Evolutionary conservation across 305 asterid genomes (phyloP).

Genomic region (Stenogyne calaminthoides): DNA sequence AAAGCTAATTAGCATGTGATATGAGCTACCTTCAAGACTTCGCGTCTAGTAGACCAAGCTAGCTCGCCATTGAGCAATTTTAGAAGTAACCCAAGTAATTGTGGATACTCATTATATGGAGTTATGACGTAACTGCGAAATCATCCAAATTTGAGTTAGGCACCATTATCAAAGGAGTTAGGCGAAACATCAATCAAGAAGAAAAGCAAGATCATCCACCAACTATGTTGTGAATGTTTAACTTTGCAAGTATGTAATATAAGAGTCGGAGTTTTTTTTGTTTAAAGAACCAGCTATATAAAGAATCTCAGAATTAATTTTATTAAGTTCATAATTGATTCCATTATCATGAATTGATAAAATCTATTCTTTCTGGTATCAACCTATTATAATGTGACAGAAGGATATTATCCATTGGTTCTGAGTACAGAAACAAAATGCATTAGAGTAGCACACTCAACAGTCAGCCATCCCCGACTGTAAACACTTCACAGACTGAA

Average conservation of each 20-base stretch:
- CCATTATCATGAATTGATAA: neutral
- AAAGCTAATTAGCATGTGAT: conserved; percentile 25
- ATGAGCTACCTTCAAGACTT: conserved; percentile 81
- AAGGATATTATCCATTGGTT: neutral
- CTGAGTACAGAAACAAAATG: neutral
- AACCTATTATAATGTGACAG: neutral
- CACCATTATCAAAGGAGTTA: conserved; percentile 11
- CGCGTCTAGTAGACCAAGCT: conserved; percentile 98
- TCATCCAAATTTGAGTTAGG: conserved; percentile 30
- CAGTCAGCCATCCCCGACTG: conserved; percentile 19
- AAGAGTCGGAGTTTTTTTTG: neutral
- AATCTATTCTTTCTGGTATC: neutral
- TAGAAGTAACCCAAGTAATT: conserved; percentile 86
- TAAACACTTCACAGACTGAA: conserved; percentile 17
- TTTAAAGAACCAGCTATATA: conserved; percentile 14
- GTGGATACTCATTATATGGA: conserved; percentile 94
- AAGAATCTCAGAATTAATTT: neutral
- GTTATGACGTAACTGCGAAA: conserved; percentile 82
- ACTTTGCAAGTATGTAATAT: conserved; percentile 16
- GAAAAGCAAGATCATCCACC: neutral
- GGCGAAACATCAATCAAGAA: conserved; percentile 23
- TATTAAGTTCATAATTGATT: neutral
- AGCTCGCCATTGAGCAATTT: conserved; percentile 95
- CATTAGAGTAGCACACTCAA: neutral
- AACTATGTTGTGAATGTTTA: neutral